Evolutionary conservation across 768 basidiomycete genomes (phyloP).

Genomic region (Pleurotus djamor): DNA sequence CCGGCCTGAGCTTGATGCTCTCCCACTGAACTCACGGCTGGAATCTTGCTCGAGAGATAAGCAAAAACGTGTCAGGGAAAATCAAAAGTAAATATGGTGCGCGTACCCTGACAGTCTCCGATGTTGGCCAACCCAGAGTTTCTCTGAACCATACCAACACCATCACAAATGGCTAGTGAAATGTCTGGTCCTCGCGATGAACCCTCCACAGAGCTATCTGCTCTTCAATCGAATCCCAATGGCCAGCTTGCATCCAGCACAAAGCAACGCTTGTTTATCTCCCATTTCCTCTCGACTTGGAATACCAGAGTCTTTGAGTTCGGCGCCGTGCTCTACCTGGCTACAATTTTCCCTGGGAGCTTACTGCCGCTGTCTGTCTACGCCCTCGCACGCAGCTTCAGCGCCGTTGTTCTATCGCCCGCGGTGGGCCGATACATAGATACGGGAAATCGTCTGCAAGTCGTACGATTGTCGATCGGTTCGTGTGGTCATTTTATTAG

Average conservation of each 20-base stretch:
- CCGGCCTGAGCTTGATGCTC: too few relatives aligned
- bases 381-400: conserved; percentile 17
- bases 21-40: too few relatives aligned
- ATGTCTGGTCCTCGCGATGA: too few relatives aligned
- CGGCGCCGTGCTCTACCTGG: conserved; percentile 21
- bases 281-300: conserved; percentile 27
- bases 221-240: too few relatives aligned
- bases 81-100: too few relatives aligned
- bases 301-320: conserved; percentile 27
- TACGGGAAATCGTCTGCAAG: conserved; percentile 13
- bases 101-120: too few relatives aligned
- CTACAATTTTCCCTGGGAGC: conserved; percentile 19
- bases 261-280: conserved; percentile 15
- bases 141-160: too few relatives aligned
- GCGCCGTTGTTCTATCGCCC: conserved; percentile 18
- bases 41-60: too few relatives aligned
- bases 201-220: too few relatives aligned
- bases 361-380: conserved; percentile 23
- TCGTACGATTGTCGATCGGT: conserved; percentile 21
- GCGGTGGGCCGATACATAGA: conserved; percentile 21
- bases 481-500: not conserved
- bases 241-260: not conserved
- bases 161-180: too few relatives aligned
- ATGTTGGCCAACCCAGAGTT: too few relatives aligned
- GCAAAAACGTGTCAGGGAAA: too few relatives aligned